These are phyloP conservation scores for Termitomyces sp. DNA, from an alignment of 768 basidiomycete genomes.

Conservation along the genomic window DNA sequence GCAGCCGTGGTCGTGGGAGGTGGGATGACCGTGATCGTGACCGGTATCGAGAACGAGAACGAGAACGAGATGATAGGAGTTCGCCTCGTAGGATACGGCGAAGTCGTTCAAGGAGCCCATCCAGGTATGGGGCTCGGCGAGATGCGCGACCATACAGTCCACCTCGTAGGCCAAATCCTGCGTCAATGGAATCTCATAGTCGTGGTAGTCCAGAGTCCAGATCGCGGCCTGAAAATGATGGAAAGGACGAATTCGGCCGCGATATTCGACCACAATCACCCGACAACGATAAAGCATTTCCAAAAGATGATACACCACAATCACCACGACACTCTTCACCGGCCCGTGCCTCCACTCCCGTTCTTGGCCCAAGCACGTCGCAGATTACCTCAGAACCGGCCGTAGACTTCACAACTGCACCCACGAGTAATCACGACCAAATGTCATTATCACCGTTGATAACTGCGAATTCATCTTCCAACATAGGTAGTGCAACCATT, in stretches of 20 bases:
- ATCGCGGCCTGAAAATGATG: constrained; percentile 28
- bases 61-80: constrained; percentile 40
- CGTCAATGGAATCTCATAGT: constrained; percentile 18
- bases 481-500: constrained; percentile 38
- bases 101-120: constrained; percentile 75
- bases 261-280: constrained; percentile 63
- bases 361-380: neutral
- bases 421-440: constrained; percentile 41
- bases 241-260: constrained; percentile 84
- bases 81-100: constrained; percentile 40
- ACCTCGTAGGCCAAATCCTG: constrained; percentile 39
- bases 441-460: constrained; percentile 41
- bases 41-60: constrained; percentile 45
- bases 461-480: constrained; percentile 56
- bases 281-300: constrained; percentile 22
- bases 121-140: constrained; percentile 47
- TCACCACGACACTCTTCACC: constrained; percentile 18
- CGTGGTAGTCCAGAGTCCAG: constrained; percentile 18
- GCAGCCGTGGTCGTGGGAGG: constrained; percentile 49
- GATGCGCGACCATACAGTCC: constrained; percentile 57
- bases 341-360: constrained; percentile 15
- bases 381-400: constrained; percentile 23
- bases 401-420: constrained; percentile 38
- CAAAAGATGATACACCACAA: constrained; percentile 16
- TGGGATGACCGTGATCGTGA: constrained; percentile 62